Base-by-base conservation (phyloP, 257 asterid species). In the Verbascum thapsus region DNA sequence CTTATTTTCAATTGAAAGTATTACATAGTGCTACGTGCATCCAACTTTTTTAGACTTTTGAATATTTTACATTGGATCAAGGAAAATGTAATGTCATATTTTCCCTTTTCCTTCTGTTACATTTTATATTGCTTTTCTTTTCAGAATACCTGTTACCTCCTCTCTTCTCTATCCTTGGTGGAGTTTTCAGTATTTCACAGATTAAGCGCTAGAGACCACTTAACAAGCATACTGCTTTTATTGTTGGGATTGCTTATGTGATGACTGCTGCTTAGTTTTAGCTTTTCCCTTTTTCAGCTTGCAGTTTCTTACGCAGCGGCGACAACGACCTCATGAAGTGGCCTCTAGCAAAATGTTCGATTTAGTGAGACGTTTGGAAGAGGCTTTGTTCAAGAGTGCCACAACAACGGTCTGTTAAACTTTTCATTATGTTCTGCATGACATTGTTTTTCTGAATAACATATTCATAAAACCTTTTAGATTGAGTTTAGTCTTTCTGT, bases 301-400 rank as follows among this genome's bases (percentile, higher is more conserved):
- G 78, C 89, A 74, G 0, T 74, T 78, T 76, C 73, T 91, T 38
- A 75, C 71, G 81, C 88, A 77, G 72, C 81, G 87, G 52, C 84
- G 85, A 56, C 95, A 76, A 48, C 89, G 76, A 49, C 61, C 86
- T 68, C 83, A 74, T 40, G 95, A 81, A 53, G 80, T 73, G 70
- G 76, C 94, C 42, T 59, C 50, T 44, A 79, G 65, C 86, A 88
- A 62, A 79, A 61, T 88, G 68, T 1, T 74, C 1, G 97, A 88
- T 61, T 63, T 91, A 72, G 96, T 82, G 64, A 78, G 55, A 80
- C 95, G 96, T 54, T 68, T 91, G 53, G 98, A 91, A 68, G 96
- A 82, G 76, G 88, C 81, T 66, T 73, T 91, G 65, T 74, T 80
- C 78, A 88, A 80, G 85, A 76, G 73, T 85, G 96, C 98, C 61